These are phyloP conservation scores for Aschersonia sp. DNA, from an alignment of 2,329 filamentous ascomycete species.

Conservation along the genomic window DNA sequence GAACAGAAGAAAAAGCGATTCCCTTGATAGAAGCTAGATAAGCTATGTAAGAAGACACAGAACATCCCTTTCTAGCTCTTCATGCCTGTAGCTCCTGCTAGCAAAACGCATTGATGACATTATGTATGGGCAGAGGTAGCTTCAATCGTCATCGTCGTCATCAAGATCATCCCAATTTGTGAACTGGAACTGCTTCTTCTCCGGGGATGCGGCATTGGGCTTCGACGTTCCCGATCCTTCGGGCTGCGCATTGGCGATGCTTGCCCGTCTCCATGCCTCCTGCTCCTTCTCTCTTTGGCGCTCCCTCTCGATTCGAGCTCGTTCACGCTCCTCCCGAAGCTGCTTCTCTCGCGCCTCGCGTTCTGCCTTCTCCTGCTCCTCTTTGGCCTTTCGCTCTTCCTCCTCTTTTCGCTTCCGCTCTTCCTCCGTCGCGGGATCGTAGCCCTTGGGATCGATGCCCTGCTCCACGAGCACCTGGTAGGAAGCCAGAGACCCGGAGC, in stretches of 20 bases:
- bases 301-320: conserved; percentile 25
- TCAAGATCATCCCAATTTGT: conserved; percentile 37
- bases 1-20: not conserved
- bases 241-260: conserved; percentile 13
- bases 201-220: conserved; percentile 13
- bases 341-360: conserved; percentile 29
- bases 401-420: conserved; percentile 35
- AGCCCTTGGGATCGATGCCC: conserved; percentile 45
- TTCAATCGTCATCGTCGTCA: conserved; percentile 27
- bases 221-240: conserved; percentile 12
- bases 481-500: conserved; percentile 49
- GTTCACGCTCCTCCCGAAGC: conserved; percentile 23
- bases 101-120: too few relatives aligned
- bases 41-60: not conserved
- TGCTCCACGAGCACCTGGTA: conserved; percentile 47
- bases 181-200: conserved; percentile 42
- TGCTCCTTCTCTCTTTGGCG: conserved; percentile 26
- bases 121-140: too few relatives aligned
- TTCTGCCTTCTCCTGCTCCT: conserved; percentile 31
- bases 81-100: too few relatives aligned
- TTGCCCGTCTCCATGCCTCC: conserved; percentile 25
- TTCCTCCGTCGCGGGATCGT: conserved; percentile 41
- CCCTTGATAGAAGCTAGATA: not conserved
- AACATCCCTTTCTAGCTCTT: too few relatives aligned
- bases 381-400: conserved; percentile 29